Conservation (phyloP, 257 asterid species). For the Solanum stenotomum region DNA sequence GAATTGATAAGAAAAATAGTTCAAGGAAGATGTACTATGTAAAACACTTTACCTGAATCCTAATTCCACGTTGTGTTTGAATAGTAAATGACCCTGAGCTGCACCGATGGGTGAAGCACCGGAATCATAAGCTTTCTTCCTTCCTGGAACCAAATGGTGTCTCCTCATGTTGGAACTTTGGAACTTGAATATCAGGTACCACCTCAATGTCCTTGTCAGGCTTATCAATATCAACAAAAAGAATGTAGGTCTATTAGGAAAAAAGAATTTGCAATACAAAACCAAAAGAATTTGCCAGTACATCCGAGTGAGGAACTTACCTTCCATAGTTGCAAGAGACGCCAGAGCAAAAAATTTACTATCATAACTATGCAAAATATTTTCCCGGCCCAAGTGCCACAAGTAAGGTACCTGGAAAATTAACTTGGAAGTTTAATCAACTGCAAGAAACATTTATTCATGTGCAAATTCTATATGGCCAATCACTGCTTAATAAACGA, state of each 20-base stretch:
- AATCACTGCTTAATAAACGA: not conserved
- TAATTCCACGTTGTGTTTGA: not conserved
- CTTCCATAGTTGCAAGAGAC: slow-evolving; percentile 69
- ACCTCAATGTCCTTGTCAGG: slow-evolving; percentile 72
- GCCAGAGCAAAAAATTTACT: slow-evolving; percentile 64
- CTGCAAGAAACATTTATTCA: not conserved
- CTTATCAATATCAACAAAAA: slow-evolving; percentile 24
- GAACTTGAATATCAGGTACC: slow-evolving; percentile 49
- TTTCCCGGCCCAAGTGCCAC: slow-evolving; percentile 99
- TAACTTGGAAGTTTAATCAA: not conserved
- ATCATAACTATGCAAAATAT: slow-evolving; percentile 87
- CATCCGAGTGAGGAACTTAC: slow-evolving; percentile 18
- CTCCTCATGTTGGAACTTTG: slow-evolving; percentile 18
- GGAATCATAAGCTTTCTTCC: slow-evolving; percentile 6
- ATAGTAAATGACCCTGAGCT: not conserved
- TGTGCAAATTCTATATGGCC: not conserved
- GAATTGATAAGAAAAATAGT: not conserved
- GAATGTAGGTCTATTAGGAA: not conserved
- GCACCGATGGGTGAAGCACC: not conserved
- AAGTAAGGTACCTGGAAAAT: slow-evolving; percentile 56
- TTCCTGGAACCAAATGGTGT: slow-evolving; percentile 11
- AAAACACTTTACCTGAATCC: not conserved
- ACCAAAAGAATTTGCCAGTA: not conserved
- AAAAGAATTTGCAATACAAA: not conserved
- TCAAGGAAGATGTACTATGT: not conserved